phyloP scores from a whole-genome alignment of 306 rosid genomes.

The Prunus campanulata region DNA sequence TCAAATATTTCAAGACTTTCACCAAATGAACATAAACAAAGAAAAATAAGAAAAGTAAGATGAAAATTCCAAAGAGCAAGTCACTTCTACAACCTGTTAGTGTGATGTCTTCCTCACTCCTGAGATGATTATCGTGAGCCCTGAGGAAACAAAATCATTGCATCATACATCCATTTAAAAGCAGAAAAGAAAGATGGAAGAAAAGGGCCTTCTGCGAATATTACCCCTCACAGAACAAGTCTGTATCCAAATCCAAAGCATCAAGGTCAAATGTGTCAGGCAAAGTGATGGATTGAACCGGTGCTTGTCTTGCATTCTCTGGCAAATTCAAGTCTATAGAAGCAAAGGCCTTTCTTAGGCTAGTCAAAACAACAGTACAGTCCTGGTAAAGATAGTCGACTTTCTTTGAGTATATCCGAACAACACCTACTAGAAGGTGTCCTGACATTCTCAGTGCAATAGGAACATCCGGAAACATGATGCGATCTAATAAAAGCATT shows the following conservation, averaged over 20 bases:
- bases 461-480: constrained; percentile 89
- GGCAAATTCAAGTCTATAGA: constrained; percentile 50
- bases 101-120: constrained; percentile 68
- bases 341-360: constrained; percentile 47
- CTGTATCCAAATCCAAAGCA: constrained; percentile 41
- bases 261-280: constrained; percentile 72
- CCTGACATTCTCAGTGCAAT: constrained; percentile 85
- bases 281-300: constrained; percentile 58
- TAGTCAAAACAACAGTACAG: constrained; percentile 44
- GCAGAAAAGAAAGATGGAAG: background rate
- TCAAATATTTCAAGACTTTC: background rate
- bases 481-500: constrained; percentile 48
- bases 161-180: background rate
- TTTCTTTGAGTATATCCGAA: constrained; percentile 82
- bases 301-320: constrained; percentile 72
- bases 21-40: background rate
- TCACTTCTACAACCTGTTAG: constrained; percentile 43
- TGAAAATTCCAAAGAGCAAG: background rate
- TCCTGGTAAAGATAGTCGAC: constrained; percentile 70
- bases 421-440: constrained; percentile 79
- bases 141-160: constrained; percentile 35
- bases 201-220: background rate
- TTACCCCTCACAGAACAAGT: constrained; percentile 41
- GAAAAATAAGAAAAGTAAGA: background rate
- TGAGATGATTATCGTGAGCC: constrained; percentile 45